phyloP scores from a whole-genome alignment of 768 basidiomycete species.

The Roridomyces roridus region DNA sequence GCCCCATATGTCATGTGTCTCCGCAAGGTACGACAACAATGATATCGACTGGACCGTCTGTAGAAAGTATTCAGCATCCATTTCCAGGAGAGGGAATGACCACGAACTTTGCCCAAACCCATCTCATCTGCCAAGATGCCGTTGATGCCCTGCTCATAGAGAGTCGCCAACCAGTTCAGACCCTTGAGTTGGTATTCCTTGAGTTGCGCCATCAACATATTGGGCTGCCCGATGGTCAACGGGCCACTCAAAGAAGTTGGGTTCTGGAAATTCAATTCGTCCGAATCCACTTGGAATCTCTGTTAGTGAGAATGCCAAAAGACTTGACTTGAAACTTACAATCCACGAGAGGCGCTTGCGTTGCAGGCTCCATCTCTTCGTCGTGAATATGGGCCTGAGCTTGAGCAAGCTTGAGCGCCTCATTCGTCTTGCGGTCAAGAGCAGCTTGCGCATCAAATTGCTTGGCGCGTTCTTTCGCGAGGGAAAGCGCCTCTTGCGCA shows the following conservation, averaged over 20 bases:
- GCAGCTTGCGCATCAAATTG: slow-evolving; percentile 89
- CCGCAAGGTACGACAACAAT: slow-evolving; percentile 92
- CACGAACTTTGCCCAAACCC: slow-evolving; percentile 84
- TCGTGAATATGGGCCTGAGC: slow-evolving; percentile 53
- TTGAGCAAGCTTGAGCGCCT: slow-evolving; percentile 74
- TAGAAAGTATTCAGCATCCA: background rate
- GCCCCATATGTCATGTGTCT: slow-evolving; percentile 98
- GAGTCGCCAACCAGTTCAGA: slow-evolving; percentile 94
- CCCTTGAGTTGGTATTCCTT: slow-evolving; percentile 99
- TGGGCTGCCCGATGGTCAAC: slow-evolving; percentile 88
- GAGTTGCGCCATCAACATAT: slow-evolving; percentile 94
- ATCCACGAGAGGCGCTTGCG: slow-evolving; percentile 65
- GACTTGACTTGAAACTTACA: slow-evolving; percentile 50
- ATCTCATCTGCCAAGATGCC: slow-evolving; percentile 99
- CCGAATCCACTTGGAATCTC: slow-evolving; percentile 76
- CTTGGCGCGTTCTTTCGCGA: slow-evolving; percentile 79
- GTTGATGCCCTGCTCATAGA: slow-evolving; percentile 99
- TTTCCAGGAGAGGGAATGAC: no score
- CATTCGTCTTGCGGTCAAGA: slow-evolving; percentile 79
- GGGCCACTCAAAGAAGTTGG: slow-evolving; percentile 89
- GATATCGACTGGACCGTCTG: slow-evolving; percentile 99
- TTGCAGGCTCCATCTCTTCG: slow-evolving; percentile 32
- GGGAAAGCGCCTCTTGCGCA: slow-evolving; percentile 85
- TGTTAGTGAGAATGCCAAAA: slow-evolving; percentile 4
- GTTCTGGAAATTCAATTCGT: slow-evolving; percentile 99